Evolutionary conservation across 176 grass and related monocot species (phyloP), one percentile per base, ranked within the genome.

Genomic region (Oryza australiensis): DNA sequence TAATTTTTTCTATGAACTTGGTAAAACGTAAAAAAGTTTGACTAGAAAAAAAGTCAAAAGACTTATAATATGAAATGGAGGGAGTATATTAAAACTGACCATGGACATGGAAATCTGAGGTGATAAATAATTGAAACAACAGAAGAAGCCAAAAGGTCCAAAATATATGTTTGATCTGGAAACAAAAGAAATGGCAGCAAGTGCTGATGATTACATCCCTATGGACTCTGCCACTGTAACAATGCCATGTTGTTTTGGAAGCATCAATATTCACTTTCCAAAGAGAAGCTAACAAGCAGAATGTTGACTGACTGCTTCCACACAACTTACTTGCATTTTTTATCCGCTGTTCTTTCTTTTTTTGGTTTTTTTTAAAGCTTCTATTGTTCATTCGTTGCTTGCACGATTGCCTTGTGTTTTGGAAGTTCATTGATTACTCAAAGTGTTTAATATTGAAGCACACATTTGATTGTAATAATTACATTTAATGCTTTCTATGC

Each of bases 401-500:
- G 8, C 0, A 5, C 51, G 32, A 8, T 67, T 23, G 15, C 42
- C 60, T 64, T 82, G 8, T 70, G 59, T 35, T 16, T 16, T 70
- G 46, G 9, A 14, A 12, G 2, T 16, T 49, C 37, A 55, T 27
- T 26, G 4, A 16, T 42, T 42, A 63, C 38, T 66, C 42, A 38
- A 38, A 66, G 53, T 35, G 10, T 65, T 29, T 41, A 48, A 62
- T 24, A 63, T n/a, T 48, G 69, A 74, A 29, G 15, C 53, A 51
- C 48, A 26, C 26, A 28, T 28, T 28, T 80, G 63, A 53, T 51
- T 51, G 73, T 53, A 53, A 51, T 32, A 12, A 13, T 32, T 26
- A 26, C 13, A 43, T 26, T 7, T 68, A 9, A 26, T 72, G 24
- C 23, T 85, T 77, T 80, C 87, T 65, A 64, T 85, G 84, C 38